phyloP scores from a whole-genome alignment of 2,329 filamentous ascomycete species.

The Lachnellula cervina region DNA sequence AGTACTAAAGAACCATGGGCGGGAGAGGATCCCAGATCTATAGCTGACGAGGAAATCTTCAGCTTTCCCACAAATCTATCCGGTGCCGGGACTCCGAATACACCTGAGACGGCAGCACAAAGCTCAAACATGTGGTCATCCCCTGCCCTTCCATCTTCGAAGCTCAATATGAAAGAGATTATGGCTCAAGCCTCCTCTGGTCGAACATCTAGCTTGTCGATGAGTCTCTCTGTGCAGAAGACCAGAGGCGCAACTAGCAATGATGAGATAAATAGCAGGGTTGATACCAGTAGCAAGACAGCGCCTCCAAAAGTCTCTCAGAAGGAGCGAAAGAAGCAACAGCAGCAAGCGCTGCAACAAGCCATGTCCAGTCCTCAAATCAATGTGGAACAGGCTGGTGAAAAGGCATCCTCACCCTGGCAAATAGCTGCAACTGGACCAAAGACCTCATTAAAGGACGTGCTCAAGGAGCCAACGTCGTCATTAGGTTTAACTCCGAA shows the following conservation, averaged over 20 bases:
- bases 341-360: conserved; percentile 50
- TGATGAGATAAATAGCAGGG: neutral
- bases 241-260: conserved; percentile 17
- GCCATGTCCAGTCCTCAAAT: conserved; percentile 33
- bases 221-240: conserved; percentile 48
- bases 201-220: conserved; percentile 47
- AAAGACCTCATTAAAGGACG: conserved; percentile 48
- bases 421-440: conserved; percentile 49
- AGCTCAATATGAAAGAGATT: conserved; percentile 67
- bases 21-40: conserved; percentile 4
- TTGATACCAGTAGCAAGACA: conserved; percentile 31
- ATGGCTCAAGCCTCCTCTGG: conserved; percentile 62
- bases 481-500: conserved; percentile 26
- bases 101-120: neutral
- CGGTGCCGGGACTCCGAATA: neutral
- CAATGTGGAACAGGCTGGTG: conserved; percentile 43
- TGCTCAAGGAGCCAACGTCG: conserved; percentile 36
- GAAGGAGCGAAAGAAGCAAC: conserved; percentile 82
- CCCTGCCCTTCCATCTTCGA: conserved; percentile 25
- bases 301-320: conserved; percentile 69
- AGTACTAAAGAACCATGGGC: conserved; percentile 16
- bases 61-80: conserved; percentile 2
- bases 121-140: conserved; percentile 30
- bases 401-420: conserved; percentile 55
- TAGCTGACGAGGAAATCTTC: conserved; percentile 5